A percentile compares a stretch with the other conserved stretches of the same genome.
phyloP scores from a whole-genome alignment of 345 rosid genomes.

The Erodium maritimum region DNA sequence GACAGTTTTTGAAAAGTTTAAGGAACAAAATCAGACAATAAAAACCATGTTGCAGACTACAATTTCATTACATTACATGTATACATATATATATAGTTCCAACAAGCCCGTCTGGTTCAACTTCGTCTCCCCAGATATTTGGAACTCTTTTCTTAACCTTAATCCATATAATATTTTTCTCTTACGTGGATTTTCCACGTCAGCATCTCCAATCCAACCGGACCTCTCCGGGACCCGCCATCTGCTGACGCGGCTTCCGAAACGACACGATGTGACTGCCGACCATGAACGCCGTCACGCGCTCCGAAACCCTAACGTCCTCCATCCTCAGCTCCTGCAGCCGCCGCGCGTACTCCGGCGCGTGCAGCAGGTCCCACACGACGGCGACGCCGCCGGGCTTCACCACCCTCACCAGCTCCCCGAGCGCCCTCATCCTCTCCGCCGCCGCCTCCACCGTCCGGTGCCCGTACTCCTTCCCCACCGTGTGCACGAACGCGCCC shows the following conservation, averaged over 20 bases:
- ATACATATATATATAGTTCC: background rate
- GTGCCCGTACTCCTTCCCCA: slow-evolving; percentile 83
- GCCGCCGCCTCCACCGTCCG: slow-evolving; percentile 92
- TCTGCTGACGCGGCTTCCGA: slow-evolving; percentile 62
- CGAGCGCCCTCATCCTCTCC: slow-evolving; percentile 75
- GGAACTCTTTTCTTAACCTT: background rate
- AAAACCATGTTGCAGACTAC: background rate
- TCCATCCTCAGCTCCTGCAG: slow-evolving; percentile 88
- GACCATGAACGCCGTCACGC: slow-evolving; percentile 93
- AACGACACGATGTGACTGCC: slow-evolving; percentile 87
- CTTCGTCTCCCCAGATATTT: slow-evolving; percentile 26
- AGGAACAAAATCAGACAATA: background rate
- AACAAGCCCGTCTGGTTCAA: slow-evolving; percentile 16
- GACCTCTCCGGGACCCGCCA: slow-evolving; percentile 47
- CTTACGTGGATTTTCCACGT: slow-evolving; percentile 6
- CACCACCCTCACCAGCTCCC: slow-evolving; percentile 82
- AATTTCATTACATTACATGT: slow-evolving; percentile 5
- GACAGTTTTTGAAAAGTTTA: background rate
- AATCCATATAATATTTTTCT: background rate
- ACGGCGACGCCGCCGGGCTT: slow-evolving; percentile 73
- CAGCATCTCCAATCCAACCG: slow-evolving; percentile 65
- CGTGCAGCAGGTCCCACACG: slow-evolving; percentile 83
- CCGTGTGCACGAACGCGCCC: slow-evolving; percentile 78
- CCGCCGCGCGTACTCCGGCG: slow-evolving; percentile 69
- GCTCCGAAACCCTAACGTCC: slow-evolving; percentile 67